A percentile compares a stretch with the other conserved stretches of the same genome.
phyloP scores from a whole-genome alignment of 176 grass and related monocot genomes.

The Oryza brachyantha region DNA sequence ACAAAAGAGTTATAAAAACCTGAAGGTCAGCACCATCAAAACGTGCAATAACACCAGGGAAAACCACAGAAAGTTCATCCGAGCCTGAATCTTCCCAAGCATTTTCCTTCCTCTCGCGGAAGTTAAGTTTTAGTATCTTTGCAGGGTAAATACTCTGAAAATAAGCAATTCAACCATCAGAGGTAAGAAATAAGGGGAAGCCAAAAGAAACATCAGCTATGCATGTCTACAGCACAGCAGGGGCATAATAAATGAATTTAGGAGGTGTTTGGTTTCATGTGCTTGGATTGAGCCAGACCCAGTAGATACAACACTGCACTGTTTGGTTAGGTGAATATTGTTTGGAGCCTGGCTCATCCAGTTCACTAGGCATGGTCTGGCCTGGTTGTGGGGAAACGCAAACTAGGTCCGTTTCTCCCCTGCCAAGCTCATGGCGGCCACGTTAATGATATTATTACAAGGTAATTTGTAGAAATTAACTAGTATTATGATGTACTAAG shows the following conservation, averaged over 20 bases:
- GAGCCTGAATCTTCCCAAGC: conserved; percentile 57
- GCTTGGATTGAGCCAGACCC: too few species aligned
- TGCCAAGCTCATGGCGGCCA: too few species aligned
- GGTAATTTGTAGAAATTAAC: too few species aligned
- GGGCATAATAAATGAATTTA: not conserved
- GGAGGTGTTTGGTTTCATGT: too few species aligned
- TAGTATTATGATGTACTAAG: not conserved
- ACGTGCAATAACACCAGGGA: conserved; percentile 61
- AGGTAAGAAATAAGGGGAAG: not conserved
- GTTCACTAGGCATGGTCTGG: too few species aligned
- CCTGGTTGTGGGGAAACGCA: too few species aligned
- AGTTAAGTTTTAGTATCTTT: conserved; percentile 60
- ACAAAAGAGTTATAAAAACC: conserved; percentile 42
- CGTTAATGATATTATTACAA: too few species aligned
- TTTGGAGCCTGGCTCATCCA: too few species aligned
- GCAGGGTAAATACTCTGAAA: conserved; percentile 76
- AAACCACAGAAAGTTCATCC: conserved; percentile 65
- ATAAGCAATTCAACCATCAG: conserved; percentile 28
- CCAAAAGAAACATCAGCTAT: not conserved
- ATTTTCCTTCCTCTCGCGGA: conserved; percentile 43
- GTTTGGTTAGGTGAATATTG: too few species aligned
- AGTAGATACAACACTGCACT: too few species aligned
- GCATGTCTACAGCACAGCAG: not conserved
- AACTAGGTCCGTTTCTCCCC: too few species aligned
- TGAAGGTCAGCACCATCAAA: conserved; percentile 75